These are phyloP conservation scores for Purshia tridentata DNA, from an alignment of 306 rosid species.

Conservation along the genomic window DNA sequence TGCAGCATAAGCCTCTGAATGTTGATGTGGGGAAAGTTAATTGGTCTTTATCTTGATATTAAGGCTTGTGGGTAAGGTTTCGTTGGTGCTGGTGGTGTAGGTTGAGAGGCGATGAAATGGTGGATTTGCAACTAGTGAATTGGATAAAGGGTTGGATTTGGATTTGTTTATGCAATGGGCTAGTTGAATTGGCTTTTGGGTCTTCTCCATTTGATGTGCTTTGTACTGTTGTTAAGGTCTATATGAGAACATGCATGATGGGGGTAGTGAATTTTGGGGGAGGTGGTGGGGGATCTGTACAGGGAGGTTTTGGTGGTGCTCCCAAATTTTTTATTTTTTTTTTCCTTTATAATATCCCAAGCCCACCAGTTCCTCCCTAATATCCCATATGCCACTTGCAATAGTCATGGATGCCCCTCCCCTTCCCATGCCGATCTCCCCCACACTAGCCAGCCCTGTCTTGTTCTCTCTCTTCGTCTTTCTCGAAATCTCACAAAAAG, in stretches of 20 bases:
- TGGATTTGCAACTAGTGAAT: conserved; percentile 70
- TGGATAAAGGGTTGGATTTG: conserved; percentile 48
- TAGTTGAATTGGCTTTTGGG: conserved; percentile 57
- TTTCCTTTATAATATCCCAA: too few relatives aligned
- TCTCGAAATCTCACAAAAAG: too few relatives aligned
- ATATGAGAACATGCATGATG: conserved; percentile 63
- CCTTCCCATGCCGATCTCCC: too few relatives aligned
- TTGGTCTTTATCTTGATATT: conserved; percentile 55
- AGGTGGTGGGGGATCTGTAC: too few relatives aligned
- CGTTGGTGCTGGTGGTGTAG: conserved; percentile 42
- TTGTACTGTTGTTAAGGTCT: conserved; percentile 33
- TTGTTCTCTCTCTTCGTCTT: too few relatives aligned
- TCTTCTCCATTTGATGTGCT: conserved; percentile 64
- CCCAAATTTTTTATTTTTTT: too few relatives aligned
- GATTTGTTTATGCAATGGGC: conserved; percentile 60
- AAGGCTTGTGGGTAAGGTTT: conserved; percentile 35
- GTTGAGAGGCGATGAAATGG: conserved; percentile 76
- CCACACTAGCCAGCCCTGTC: too few relatives aligned
- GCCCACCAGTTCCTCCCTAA: too few relatives aligned
- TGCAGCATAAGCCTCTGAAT: conserved; percentile 73
- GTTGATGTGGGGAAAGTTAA: conserved; percentile 56
- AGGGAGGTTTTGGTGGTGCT: too few relatives aligned
- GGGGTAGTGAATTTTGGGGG: too few relatives aligned
- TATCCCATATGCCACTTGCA: too few relatives aligned
- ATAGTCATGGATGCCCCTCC: too few relatives aligned